phyloP scores from a whole-genome alignment of 768 basidiomycete genomes.

The Boletus rex-veris region DNA sequence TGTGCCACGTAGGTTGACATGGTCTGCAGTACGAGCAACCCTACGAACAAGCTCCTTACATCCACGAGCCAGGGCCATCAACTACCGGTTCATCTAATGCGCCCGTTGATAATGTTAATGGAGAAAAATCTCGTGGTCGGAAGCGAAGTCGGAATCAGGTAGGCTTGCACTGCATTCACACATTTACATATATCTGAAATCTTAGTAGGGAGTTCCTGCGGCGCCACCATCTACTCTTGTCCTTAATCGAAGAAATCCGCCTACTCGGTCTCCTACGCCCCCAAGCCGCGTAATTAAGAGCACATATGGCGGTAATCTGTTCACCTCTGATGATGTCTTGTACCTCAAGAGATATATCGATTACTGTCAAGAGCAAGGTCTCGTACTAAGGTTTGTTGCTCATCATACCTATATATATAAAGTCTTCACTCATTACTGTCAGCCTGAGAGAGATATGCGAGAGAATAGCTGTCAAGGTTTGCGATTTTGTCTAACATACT shows the following conservation, averaged over 20 bases:
- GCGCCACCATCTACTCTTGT: conserved; percentile 66
- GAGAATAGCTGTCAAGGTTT: conserved; percentile 76
- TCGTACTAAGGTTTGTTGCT: conserved; percentile 63
- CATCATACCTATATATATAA: conserved; percentile 15
- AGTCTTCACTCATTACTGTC: conserved; percentile 10
- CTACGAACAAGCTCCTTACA: conserved; percentile 57
- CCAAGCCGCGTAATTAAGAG: conserved; percentile 83
- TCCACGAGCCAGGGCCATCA: conserved; percentile 49
- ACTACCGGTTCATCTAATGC: conserved; percentile 40
- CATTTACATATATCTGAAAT: conserved; percentile 1
- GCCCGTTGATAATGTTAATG: conserved; percentile 19
- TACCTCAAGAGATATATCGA: conserved; percentile 89
- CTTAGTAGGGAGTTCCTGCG: conserved; percentile 53
- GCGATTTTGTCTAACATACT: conserved; percentile 8
- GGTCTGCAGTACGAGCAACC: conserved; percentile 49
- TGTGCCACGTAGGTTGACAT: conserved; percentile 6
- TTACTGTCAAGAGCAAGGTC: conserved; percentile 84
- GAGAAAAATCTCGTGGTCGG: conserved; percentile 58
- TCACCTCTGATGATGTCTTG: conserved; percentile 77
- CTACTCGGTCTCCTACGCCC: conserved; percentile 79
- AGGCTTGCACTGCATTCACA: conserved; percentile 5
- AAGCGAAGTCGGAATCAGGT: conserved; percentile 66
- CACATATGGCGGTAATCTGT: conserved; percentile 85
- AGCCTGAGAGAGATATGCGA: conserved; percentile 81
- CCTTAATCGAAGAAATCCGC: conserved; percentile 58